These are phyloP conservation scores for Quillaja saponaria DNA, from an alignment of 306 rosid genomes.

Conservation along the genomic window DNA sequence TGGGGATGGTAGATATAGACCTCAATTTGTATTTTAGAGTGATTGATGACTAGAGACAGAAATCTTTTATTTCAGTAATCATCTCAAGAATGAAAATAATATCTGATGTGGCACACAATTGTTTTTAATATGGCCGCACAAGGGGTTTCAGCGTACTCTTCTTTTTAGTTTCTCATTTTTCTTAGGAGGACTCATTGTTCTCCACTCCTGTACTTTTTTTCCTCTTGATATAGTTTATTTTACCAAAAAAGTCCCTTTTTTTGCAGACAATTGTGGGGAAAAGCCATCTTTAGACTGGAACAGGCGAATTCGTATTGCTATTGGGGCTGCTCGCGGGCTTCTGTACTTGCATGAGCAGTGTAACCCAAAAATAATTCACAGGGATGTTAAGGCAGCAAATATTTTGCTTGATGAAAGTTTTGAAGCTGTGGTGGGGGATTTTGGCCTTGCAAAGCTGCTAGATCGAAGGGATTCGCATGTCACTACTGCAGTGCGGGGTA, in stretches of 20 bases:
- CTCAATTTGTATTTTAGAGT: conserved; percentile 1
- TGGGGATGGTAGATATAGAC: not conserved
- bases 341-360: conserved; percentile 91
- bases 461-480: conserved; percentile 96
- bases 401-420: conserved; percentile 85
- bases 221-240: too few species aligned
- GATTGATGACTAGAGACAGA: not conserved
- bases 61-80: not conserved
- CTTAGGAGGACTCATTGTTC: too few species aligned
- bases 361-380: conserved; percentile 88
- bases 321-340: conserved; percentile 91
- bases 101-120: conserved; percentile 16
- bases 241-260: not conserved
- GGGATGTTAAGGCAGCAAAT: conserved; percentile 98
- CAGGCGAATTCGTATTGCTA: conserved; percentile 69
- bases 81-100: not conserved
- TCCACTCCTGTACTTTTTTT: too few species aligned
- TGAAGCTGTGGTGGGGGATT: conserved; percentile 98
- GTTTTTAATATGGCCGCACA: too few species aligned
- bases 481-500: conserved; percentile 95
- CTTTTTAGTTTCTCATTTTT: too few species aligned
- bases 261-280: conserved; percentile 61
- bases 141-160: too few species aligned
- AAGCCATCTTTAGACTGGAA: conserved; percentile 90
- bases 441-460: conserved; percentile 92